Evolutionary conservation across 768 basidiomycete species (phyloP).

Genomic region (Tylopilus rubrobrunneus): DNA sequence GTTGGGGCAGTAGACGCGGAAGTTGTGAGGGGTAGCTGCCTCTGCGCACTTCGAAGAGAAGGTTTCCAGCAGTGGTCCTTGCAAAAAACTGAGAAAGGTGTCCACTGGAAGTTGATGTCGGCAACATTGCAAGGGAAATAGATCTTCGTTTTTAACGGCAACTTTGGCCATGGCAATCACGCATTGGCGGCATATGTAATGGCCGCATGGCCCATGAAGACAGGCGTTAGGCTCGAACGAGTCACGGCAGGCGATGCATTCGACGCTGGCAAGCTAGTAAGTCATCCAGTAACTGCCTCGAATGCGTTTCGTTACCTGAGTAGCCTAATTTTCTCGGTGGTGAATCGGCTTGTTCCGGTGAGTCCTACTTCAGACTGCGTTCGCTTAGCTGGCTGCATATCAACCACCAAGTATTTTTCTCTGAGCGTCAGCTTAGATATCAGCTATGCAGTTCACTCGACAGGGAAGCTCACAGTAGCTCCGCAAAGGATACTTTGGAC

Average conservation of each 20-base stretch:
- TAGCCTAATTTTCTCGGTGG: background rate
- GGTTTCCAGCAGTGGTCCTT: conserved; percentile 20
- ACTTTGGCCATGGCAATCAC: conserved; percentile 38
- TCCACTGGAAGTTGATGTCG: conserved; percentile 32
- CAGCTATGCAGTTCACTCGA: background rate
- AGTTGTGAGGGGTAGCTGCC: conserved; percentile 37
- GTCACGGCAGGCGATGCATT: conserved; percentile 43
- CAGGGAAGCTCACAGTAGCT: conserved; percentile 10
- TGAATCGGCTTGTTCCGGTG: background rate
- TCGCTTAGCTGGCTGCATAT: background rate
- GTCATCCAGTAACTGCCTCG: background rate
- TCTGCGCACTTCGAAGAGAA: conserved; percentile 46
- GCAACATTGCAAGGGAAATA: conserved; percentile 53
- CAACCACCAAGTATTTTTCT: conserved; percentile 11
- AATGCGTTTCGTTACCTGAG: background rate
- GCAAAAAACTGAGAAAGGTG: conserved; percentile 31
- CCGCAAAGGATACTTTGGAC: conserved; percentile 6
- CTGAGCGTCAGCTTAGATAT: conserved; percentile 1
- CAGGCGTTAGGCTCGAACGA: conserved; percentile 12
- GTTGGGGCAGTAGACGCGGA: conserved; percentile 49
- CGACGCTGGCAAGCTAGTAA: conserved; percentile 13
- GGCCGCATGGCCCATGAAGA: conserved; percentile 41
- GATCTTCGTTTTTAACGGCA: conserved; percentile 44
- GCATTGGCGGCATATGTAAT: conserved; percentile 48
- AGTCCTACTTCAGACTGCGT: background rate